Evolutionary conservation across 2,329 filamentous ascomycete species (phyloP), one percentile per base, ranked within the genome.

Genomic region (Aspergillus unguis): DNA sequence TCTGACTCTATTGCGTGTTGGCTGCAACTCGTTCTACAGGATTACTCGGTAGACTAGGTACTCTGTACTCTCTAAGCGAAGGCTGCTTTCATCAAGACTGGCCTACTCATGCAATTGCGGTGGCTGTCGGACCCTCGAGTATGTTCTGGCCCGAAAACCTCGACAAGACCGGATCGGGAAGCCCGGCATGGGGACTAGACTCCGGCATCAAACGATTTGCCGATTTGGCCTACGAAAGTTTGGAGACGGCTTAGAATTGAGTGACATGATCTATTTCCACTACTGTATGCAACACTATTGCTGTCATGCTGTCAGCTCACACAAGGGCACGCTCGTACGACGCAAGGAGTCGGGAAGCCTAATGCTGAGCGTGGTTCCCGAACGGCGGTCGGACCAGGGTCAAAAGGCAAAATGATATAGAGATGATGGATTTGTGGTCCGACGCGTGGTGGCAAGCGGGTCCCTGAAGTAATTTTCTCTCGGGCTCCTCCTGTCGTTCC

Each of bases 91-190:
- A 36, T 50, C 41, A 23, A 44, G 33, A 29, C 11, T 47, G 26
- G 33, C 17, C 40, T 28, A 38, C 35, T 28, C 4, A n/a, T 32
- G 27, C 23, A 17, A 43, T 36, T 53, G 45, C 55, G 38, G 41
- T 46, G 53, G 46, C 58, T 59, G 62, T 43, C 61, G 28, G 27
- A 28, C 4, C 11, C 41, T 17, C 17, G 17, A 17, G 17, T 17
- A 17, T 23, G 28, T 44, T 44, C 61, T 64, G 53, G 58, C 58
- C 42, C 58, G 52, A 58, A 42, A 41, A 11, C 35, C 17, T 50
- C 48, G 45, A 52, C 58, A 61, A 60, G 62, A 63, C 66, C 65
- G 65, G 50, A 61, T 68, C 60, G 61, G 60, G 59, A 55, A 50
- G 54, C 35, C 10, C 53, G 53, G 31, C 50, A 53, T 50, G 55